Base-by-base conservation (phyloP, 352 stramenopile genomes). In the Bremia lactucae region DNA sequence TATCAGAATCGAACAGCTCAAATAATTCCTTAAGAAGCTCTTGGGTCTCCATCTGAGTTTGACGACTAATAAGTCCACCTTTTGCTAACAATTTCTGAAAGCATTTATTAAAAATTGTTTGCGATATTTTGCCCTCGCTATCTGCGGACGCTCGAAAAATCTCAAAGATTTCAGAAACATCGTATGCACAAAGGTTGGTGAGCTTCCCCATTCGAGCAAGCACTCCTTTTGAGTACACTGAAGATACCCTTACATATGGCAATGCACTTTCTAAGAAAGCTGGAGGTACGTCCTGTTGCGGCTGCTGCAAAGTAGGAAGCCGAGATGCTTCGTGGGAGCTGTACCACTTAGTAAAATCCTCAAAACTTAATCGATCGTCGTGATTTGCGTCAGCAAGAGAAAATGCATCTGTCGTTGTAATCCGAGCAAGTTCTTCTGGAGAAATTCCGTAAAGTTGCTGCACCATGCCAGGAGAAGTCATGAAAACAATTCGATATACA, bases 271-370 rank as follows among this genome's bases (percentile, higher is more conserved):
- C 48, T 21, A 18, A 18, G 11, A 25, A 34, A 34, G 38, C 4
- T 9, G 22, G n/a, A 3, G 26, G 22, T 21, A 13, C 25, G 23
- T 39, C n/a, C 9, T 46, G 42, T n/a, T 56, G 36, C n/a, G 6
- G 6, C 11, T 33, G 14, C 22, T 61, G 62, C 21, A 49, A 14
- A 16, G 36, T 37, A 16, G 22, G 14, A 33, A 42, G 11, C 29
- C 36, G 40, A 49, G 53, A 16, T 4, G 19, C 13, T 18, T 35
- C 42, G 47, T 79, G 65, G 10, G 40, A 60, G 34, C 55, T 66
- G 41, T 88, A 94, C 83, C 83, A 95, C 31, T 80, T 69, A 3
- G 70, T 83, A 46, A 95, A 95, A 46, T 93, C 83, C 1, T 77
- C 57, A 23, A 87, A 82, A 45, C 72, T 89, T 29, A 95, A 45